These are phyloP conservation scores for Solanum pimpinellifolium DNA, from an alignment of 257 asterid species.

Conservation along the genomic window DNA sequence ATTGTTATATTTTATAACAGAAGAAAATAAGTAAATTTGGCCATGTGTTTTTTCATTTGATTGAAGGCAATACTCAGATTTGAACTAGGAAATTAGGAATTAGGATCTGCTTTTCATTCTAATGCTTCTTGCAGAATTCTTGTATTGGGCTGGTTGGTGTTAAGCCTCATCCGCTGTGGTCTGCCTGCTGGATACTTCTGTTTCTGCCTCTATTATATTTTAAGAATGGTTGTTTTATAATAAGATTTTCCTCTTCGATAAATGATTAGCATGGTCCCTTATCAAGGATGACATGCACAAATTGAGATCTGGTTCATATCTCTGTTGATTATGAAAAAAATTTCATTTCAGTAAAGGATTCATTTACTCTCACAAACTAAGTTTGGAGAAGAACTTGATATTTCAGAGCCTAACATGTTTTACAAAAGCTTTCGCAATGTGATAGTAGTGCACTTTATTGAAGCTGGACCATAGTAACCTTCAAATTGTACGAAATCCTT, in stretches of 20 bases:
- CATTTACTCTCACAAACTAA: not conserved
- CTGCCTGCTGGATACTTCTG: not conserved
- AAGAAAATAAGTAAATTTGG: not conserved
- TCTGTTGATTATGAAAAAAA: not conserved
- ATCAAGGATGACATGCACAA: not conserved
- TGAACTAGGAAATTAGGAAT: not conserved
- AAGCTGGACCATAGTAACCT: not conserved
- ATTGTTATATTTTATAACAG: not conserved
- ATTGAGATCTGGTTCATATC: not conserved
- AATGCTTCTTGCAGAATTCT: not conserved
- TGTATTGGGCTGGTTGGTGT: not conserved
- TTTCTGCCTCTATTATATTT: not conserved
- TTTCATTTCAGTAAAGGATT: not conserved
- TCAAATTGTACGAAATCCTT: not conserved
- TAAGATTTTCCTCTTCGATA: not conserved
- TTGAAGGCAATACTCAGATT: not conserved
- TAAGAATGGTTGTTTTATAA: not conserved
- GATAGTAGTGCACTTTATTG: not conserved
- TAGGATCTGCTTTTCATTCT: not conserved
- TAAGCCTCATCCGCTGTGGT: not conserved
- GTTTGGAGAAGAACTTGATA: not conserved
- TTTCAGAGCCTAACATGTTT: not conserved
- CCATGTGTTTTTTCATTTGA: not conserved
- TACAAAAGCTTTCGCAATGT: not conserved
- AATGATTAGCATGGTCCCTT: not conserved